Evolutionary conservation across 495 filamentous ascomycete genomes (phyloP), one percentile per base, ranked within the genome.

Genomic region (Neurospora sp.): DNA sequence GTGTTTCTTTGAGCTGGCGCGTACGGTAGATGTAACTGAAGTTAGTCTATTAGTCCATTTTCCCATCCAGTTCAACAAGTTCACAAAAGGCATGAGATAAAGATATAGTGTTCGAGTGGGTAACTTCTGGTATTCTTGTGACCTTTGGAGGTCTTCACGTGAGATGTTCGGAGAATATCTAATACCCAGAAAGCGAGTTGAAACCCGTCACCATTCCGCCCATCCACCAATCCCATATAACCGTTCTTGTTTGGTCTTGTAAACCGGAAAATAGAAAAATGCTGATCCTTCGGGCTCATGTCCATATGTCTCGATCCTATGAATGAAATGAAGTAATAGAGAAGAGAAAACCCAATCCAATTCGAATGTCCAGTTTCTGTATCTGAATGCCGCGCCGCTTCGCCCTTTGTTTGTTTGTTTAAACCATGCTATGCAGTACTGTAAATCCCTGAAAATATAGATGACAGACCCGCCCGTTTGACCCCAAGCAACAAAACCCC

Each of bases 171-270:
- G 75, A 80, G 78, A 81, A 74, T 82, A 84, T 83, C 81, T 84
- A 81, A 84, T 87, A 87, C 85, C 79, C 84, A 87, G 83, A 87
- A 84, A 87, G 84, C 85, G 84, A 85, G 85, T 83, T 85, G 82
- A 74, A 75, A 69, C 73, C 73, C 73, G 54, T 20, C 69, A 48
- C 35, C 20, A 71, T 59, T 40, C 31, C 40, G 37, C 40, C 54
- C 42, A 31, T 70, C 44, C 71, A 62, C 73, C 74, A 70, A 74
- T 70, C 42, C 71, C 54, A 71, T 71, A 70, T 41, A 54, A 41
- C 42, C 38, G 48, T 20, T 46, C 66, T 69, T 48, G 37, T 71
- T 72, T 70, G 39, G 31, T 59, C 23, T 46, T 39, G 71, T 71
- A 48, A 75, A 70, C 73, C 70, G 59, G 35, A 39, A 70, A 69